A percentile compares a stretch with the other conserved stretches of the same genome.
Evolutionary conservation across 306 rosid species (phyloP).

Genomic region (Cicer chorassanicum): DNA sequence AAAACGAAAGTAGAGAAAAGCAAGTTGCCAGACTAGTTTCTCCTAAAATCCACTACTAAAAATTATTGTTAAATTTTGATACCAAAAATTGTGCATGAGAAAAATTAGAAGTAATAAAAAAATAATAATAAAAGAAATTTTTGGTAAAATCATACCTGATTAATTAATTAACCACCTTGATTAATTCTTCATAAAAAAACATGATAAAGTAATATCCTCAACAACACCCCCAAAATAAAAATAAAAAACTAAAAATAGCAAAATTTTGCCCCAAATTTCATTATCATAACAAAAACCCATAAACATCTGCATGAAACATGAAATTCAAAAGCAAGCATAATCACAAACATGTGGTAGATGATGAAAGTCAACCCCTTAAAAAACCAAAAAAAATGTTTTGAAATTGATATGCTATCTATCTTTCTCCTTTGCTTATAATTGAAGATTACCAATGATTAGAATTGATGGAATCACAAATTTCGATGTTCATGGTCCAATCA

Average conservation of each 20-base stretch:
- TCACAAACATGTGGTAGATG: conserved; percentile 40
- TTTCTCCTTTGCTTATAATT: conserved; percentile 21
- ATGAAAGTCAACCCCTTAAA: conserved; percentile 47
- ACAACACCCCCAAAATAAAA: not conserved
- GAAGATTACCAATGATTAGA: conserved; percentile 79
- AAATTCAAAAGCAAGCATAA: conserved; percentile 37
- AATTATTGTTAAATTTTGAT: conserved; percentile 10
- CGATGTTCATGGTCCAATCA: conserved; percentile 99
- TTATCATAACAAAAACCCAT: conserved; percentile 30
- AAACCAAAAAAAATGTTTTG: conserved; percentile 16
- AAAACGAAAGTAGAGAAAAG: not conserved
- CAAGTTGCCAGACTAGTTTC: conserved; percentile 29
- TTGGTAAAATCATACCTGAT: not conserved
- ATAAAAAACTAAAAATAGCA: not conserved
- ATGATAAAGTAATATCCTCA: conserved; percentile 14
- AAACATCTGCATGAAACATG: conserved; percentile 39
- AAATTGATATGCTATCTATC: conserved; percentile 44
- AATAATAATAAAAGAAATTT: not conserved
- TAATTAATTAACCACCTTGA: not conserved
- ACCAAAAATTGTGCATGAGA: conserved; percentile 28
- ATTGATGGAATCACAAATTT: conserved; percentile 96
- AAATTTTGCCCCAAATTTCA: conserved; percentile 35
- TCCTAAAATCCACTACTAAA: not conserved
- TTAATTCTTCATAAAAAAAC: conserved; percentile 16
- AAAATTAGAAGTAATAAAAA: not conserved